A percentile compares a stretch with the other conserved stretches of the same genome.
phyloP scores from a whole-genome alignment of 1,139 yeast genomes.

The Hyphopichia fennica region DNA sequence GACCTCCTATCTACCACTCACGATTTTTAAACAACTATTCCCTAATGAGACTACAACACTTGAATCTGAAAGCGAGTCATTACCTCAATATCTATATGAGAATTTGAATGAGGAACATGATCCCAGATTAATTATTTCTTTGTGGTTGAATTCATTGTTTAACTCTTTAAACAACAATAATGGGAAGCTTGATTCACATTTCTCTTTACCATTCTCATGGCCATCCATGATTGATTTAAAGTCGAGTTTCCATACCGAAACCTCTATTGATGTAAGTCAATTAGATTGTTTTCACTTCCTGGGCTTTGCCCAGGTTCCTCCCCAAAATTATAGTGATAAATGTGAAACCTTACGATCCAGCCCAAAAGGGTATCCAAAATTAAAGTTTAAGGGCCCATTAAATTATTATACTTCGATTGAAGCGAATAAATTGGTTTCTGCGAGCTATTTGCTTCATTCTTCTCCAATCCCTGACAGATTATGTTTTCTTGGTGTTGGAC shows the following conservation, averaged over 20 bases:
- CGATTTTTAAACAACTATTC: background rate
- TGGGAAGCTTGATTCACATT: constrained; percentile 4
- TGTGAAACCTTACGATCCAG: constrained; percentile 4
- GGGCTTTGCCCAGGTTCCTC: constrained; percentile 2
- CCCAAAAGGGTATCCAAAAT: constrained; percentile 3
- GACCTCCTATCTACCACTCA: background rate
- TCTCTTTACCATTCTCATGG: constrained; percentile 19
- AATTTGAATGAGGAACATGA: constrained; percentile 10
- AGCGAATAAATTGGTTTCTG: constrained; percentile 11
- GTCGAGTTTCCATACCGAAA: background rate
- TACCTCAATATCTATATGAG: background rate
- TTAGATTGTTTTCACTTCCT: constrained; percentile 5
- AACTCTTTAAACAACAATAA: background rate
- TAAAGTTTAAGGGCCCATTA: constrained; percentile 6
- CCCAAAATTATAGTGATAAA: background rate
- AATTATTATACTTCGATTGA: constrained; percentile 10
- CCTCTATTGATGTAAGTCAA: background rate
- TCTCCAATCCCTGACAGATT: constrained; percentile 16
- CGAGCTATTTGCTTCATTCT: constrained; percentile 11
- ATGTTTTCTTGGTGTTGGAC: constrained; percentile 15
- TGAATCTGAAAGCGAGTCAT: background rate
- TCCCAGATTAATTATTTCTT: constrained; percentile 18
- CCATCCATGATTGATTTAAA: constrained; percentile 12
- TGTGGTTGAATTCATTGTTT: constrained; percentile 11
- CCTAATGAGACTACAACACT: background rate